Conservation (phyloP, 352 stramenopile species). For the Phytopythium ostracodes region DNA sequence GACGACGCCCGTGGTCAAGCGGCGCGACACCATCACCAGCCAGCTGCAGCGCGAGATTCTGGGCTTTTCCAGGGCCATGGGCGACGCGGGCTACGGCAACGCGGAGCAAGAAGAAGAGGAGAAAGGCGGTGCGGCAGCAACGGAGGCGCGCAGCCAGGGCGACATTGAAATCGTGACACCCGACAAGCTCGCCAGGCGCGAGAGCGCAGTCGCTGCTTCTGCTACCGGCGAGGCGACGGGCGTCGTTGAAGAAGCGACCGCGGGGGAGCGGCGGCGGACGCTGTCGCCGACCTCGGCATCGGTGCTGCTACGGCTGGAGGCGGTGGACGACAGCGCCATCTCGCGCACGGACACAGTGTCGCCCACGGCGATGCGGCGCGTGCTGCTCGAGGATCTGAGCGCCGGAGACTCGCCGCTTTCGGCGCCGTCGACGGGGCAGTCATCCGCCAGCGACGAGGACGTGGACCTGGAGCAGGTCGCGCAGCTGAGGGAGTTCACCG, state of each 20-base stretch:
- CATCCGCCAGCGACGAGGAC: neutral
- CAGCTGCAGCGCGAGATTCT: conserved; percentile 67
- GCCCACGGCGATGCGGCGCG: conserved; percentile 19
- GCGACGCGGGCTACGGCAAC: neutral
- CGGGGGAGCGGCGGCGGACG: conserved; percentile 17
- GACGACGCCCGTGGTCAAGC: conserved; percentile 17
- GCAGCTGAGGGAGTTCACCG: conserved; percentile 7
- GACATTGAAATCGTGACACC: neutral
- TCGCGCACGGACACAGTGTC: conserved; percentile 27
- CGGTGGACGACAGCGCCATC: conserved; percentile 10
- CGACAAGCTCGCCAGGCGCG: neutral
- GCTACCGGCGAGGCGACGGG: neutral
- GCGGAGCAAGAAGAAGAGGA: neutral
- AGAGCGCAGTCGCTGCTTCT: neutral
- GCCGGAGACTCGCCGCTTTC: neutral
- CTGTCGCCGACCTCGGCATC: conserved; percentile 45
- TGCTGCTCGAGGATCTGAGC: conserved; percentile 11
- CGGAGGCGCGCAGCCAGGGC: neutral
- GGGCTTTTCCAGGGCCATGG: conserved; percentile 9
- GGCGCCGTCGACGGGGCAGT: too few relatives aligned
- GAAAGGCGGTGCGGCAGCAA: conserved; percentile 13
- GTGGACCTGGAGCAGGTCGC: conserved; percentile 3
- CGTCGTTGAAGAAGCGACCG: too few relatives aligned
- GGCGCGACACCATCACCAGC: conserved; percentile 45
- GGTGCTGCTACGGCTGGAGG: conserved; percentile 19